Evolutionary conservation across 2,329 filamentous ascomycete genomes (phyloP).

Genomic region (Cordyceps militaris): DNA sequence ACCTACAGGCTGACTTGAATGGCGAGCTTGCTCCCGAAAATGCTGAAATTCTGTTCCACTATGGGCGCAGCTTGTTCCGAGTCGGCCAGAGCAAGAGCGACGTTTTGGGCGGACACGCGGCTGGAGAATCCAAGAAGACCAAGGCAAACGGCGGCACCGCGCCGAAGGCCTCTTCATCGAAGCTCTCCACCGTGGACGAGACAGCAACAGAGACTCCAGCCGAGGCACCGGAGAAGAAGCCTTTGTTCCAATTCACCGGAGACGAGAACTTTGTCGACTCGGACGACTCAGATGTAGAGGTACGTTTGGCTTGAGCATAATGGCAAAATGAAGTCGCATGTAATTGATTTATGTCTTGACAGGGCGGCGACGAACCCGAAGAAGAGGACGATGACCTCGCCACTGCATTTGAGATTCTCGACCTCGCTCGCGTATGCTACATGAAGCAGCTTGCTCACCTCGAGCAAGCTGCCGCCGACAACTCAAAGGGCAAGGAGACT

Average conservation of each 20-base stretch:
- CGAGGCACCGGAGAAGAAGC: conserved; percentile 46
- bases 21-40: conserved; percentile 88
- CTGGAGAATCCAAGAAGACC: conserved; percentile 39
- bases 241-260: conserved; percentile 85
- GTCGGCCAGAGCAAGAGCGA: conserved; percentile 92
- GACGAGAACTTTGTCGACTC: conserved; percentile 89
- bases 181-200: conserved; percentile 31
- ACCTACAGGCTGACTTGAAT: conserved; percentile 84
- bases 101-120: conserved; percentile 76
- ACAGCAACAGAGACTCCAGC: conserved; percentile 38
- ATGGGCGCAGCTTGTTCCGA: conserved; percentile 89
- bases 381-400: conserved; percentile 68
- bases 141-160: conserved; percentile 34
- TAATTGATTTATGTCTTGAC: conserved; percentile 30
- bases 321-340: conserved; percentile 9
- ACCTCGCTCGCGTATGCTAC: conserved; percentile 65
- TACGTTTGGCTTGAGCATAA: conserved; percentile 11
- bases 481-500: conserved; percentile 37
- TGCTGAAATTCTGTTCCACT: conserved; percentile 88
- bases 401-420: conserved; percentile 76
- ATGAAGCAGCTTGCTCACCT: conserved; percentile 44
- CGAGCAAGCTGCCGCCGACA: conserved; percentile 25
- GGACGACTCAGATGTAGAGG: conserved; percentile 61
- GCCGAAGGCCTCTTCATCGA: conserved; percentile 34
- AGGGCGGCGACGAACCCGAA: conserved; percentile 39